A percentile compares a stretch with the other conserved stretches of the same genome.
These are phyloP conservation scores for Pichia rugopelliculosa DNA, from an alignment of 805 yeast species.

Conservation along the genomic window DNA sequence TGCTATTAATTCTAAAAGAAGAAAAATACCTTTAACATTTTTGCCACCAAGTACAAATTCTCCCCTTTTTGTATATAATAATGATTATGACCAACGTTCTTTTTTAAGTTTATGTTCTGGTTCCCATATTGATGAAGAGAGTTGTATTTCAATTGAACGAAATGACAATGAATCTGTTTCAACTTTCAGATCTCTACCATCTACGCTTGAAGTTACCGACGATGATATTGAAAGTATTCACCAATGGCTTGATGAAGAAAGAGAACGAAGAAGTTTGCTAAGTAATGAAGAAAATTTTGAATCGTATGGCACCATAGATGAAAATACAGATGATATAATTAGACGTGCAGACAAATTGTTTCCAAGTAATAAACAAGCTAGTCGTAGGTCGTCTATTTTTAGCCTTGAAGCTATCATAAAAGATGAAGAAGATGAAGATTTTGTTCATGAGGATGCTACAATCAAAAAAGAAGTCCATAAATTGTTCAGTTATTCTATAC, in stretches of 20 bases:
- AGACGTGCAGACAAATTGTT: conserved; percentile 22
- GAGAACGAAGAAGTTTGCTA: conserved; percentile 25
- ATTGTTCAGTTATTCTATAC: conserved; percentile 39
- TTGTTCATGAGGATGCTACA: conserved; percentile 23
- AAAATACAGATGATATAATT: conserved; percentile 17
- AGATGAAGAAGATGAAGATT: conserved; percentile 26
- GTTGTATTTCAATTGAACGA: conserved; percentile 1
- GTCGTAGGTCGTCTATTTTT: conserved; percentile 7
- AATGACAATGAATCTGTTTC: conserved; percentile 27
- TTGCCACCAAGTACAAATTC: conserved; percentile 32
- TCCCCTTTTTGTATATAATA: conserved; percentile 29
- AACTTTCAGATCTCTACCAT: conserved; percentile 31
- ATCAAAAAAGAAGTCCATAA: conserved; percentile 25
- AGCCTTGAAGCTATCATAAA: conserved; percentile 11
- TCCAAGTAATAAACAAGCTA: conserved; percentile 10
- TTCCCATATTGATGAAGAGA: conserved; percentile 22
- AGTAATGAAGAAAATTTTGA: conserved; percentile 12
- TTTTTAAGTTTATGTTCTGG: conserved; percentile 29
- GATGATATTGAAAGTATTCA: conserved; percentile 28
- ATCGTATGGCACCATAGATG: conserved; percentile 18
- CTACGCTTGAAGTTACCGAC: conserved; percentile 28
- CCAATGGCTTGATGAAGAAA: conserved; percentile 32
- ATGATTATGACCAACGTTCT: conserved; percentile 28
- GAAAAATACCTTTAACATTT: conserved; percentile 30
- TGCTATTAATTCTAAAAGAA: conserved; percentile 27